phyloP scores from a whole-genome alignment of 192 early-diverging fungal species.

The Podila epigama region DNA sequence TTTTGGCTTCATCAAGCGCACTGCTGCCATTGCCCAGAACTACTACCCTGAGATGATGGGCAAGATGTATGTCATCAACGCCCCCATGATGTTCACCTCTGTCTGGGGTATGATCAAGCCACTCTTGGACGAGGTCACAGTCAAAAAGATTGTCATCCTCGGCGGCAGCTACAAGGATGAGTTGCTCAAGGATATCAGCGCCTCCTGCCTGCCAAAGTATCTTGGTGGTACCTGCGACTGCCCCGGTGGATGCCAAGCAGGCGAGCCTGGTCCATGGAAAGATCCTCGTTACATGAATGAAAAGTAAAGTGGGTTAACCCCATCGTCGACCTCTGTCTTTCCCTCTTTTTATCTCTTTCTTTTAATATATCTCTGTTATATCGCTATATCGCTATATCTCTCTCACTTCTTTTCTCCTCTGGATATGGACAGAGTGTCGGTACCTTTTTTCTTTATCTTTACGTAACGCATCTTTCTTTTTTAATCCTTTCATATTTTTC shows the following conservation, averaged over 20 bases:
- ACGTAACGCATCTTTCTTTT: not conserved
- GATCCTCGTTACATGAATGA: conserved; percentile 43
- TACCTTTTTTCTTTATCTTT: not conserved
- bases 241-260: conserved; percentile 49
- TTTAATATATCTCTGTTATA: not conserved
- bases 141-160: conserved; percentile 62
- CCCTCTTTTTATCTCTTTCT: not conserved
- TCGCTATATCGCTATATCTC: not conserved
- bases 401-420: not conserved
- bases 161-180: conserved; percentile 52
- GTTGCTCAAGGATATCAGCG: conserved; percentile 53
- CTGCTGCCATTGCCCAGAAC: conserved; percentile 76
- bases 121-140: conserved; percentile 61
- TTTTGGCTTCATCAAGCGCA: conserved; percentile 67
- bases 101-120: conserved; percentile 62
- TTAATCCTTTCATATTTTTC: not conserved
- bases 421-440: not conserved
- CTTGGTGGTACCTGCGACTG: conserved; percentile 60
- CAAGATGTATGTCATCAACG: conserved; percentile 85
- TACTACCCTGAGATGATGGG: conserved; percentile 87
- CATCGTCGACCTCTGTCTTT: not conserved
- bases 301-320: conserved; percentile 5
- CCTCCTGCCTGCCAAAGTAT: conserved; percentile 48
- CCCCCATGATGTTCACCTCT: conserved; percentile 75
- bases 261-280: conserved; percentile 63